Evolutionary conservation across 2,329 filamentous ascomycete genomes (phyloP).

Genomic region (Diplocarpon mali): DNA sequence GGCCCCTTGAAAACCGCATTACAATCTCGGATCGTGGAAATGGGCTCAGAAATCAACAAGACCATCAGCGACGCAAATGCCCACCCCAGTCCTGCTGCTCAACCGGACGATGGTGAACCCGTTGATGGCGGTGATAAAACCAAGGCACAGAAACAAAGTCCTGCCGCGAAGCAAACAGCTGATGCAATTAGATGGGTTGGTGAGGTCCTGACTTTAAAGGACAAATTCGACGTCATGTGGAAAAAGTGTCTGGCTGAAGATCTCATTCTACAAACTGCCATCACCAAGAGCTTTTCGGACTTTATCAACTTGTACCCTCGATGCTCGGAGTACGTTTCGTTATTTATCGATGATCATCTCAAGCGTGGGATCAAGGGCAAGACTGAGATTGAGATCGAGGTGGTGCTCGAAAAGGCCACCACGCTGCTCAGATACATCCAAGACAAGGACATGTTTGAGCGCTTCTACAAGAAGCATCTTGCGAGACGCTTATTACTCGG

Average conservation of each 20-base stretch:
- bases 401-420: constrained; percentile 79
- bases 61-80: constrained; percentile 45
- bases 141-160: constrained; percentile 39
- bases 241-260: constrained; percentile 62
- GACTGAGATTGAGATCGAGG: constrained; percentile 77
- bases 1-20: constrained; percentile 57
- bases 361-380: constrained; percentile 91
- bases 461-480: constrained; percentile 96
- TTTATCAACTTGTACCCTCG: constrained; percentile 88
- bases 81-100: constrained; percentile 28
- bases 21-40: constrained; percentile 62
- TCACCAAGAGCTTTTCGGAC: constrained; percentile 79
- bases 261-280: constrained; percentile 64
- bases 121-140: constrained; percentile 37
- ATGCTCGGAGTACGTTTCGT: constrained; percentile 82
- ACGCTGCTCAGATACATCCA: constrained; percentile 76
- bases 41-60: constrained; percentile 76
- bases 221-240: constrained; percentile 80
- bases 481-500: constrained; percentile 77
- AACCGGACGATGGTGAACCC: constrained; percentile 39
- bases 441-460: constrained; percentile 91
- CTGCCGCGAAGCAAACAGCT: constrained; percentile 67
- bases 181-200: constrained; percentile 94
- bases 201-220: constrained; percentile 74
- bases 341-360: constrained; percentile 94